A percentile compares a stretch with the other conserved stretches of the same genome.
phyloP scores from a whole-genome alignment of 2,329 filamentous ascomycete species.

The Exophiala mesophila region DNA sequence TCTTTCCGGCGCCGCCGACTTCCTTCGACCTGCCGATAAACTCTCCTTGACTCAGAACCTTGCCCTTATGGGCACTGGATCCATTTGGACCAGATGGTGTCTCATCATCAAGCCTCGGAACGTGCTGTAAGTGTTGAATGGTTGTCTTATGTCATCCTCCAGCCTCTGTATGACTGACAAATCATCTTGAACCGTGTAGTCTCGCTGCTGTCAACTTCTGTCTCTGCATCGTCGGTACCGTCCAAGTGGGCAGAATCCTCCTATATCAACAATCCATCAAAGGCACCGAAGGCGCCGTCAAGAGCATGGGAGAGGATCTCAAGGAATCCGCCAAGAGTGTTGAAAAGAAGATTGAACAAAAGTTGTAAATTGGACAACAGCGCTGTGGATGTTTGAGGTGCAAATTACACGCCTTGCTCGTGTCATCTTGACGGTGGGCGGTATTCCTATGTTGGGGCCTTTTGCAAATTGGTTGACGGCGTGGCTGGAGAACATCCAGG shows the following conservation, averaged over 20 bases:
- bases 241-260: conserved; percentile 75
- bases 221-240: conserved; percentile 78
- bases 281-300: conserved; percentile 36
- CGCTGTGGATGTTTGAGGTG: too few relatives aligned
- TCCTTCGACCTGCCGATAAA: conserved; percentile 83
- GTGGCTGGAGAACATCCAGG: neutral
- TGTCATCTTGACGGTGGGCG: too few relatives aligned
- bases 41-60: conserved; percentile 90
- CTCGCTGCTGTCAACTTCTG: conserved; percentile 98
- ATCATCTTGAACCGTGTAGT: conserved; percentile 38
- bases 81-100: conserved; percentile 99
- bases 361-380: conserved; percentile 13
- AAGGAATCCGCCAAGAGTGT: conserved; percentile 30
- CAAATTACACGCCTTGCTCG: too few relatives aligned
- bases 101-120: conserved; percentile 94
- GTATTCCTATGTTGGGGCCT: too few relatives aligned
- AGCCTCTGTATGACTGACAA: neutral
- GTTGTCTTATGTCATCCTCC: too few relatives aligned
- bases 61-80: conserved; percentile 81
- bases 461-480: too few relatives aligned
- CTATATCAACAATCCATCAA: conserved; percentile 60
- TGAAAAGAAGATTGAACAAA: conserved; percentile 22
- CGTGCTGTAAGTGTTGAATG: conserved; percentile 62
- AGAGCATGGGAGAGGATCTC: conserved; percentile 34
- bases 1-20: conserved; percentile 85